Evolutionary conservation across 805 yeast genomes (phyloP).

Genomic region (Candida odintsovae): DNA sequence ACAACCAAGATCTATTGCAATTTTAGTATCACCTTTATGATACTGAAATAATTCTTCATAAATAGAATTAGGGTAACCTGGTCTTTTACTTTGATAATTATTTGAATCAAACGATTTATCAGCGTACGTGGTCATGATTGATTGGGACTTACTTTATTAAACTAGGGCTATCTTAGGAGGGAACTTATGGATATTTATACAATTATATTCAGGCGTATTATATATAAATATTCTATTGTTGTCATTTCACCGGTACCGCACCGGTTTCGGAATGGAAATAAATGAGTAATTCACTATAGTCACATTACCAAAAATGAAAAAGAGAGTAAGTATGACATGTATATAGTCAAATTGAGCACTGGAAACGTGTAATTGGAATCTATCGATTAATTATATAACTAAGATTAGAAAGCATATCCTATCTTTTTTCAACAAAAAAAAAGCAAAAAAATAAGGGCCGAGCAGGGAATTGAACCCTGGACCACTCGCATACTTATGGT

Average conservation of each 20-base stretch:
- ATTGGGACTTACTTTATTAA: neutral
- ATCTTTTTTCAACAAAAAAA: neutral
- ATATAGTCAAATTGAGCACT: no score
- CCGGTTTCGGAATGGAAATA: neutral
- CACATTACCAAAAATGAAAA: no score
- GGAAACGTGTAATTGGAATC: no score
- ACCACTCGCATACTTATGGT: conserved; percentile 1
- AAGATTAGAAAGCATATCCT: no score
- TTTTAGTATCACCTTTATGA: conserved; percentile 28
- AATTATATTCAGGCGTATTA: neutral
- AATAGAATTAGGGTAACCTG: conserved; percentile 53
- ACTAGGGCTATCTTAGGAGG: no score
- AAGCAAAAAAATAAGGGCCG: neutral
- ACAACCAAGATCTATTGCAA: conserved; percentile 60
- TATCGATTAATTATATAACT: no score
- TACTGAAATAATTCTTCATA: conserved; percentile 36
- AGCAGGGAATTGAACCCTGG: conserved; percentile 1
- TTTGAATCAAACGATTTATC: conserved; percentile 42
- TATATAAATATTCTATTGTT: neutral
- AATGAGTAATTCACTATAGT: no score
- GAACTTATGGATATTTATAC: no score
- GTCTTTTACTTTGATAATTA: conserved; percentile 49
- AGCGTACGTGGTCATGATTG: conserved; percentile 52
- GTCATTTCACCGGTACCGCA: neutral
- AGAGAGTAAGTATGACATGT: no score